Evolutionary conservation across 352 stramenopile species (phyloP).

Genomic region (Plasmopara halstedii): DNA sequence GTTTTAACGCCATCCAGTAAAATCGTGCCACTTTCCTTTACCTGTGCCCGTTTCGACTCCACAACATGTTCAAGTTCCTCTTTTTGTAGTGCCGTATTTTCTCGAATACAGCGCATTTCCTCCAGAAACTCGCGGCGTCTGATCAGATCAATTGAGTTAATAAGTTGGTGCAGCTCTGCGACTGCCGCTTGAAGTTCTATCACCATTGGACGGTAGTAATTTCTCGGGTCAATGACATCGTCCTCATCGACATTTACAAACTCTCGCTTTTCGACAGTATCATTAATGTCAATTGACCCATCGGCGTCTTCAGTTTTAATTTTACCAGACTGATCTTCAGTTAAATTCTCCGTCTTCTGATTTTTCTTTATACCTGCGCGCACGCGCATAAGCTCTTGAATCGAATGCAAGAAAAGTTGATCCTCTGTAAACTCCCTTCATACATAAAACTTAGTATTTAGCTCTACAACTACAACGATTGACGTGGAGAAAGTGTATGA

Average conservation of each 20-base stretch:
- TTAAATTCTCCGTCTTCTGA: slow-evolving; percentile 14
- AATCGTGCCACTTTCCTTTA: slow-evolving; percentile 72
- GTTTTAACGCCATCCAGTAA: slow-evolving; percentile 64
- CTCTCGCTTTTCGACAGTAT: slow-evolving; percentile 16
- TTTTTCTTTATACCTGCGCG: slow-evolving; percentile 58
- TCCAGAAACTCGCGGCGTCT: slow-evolving; percentile 70
- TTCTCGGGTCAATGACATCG: slow-evolving; percentile 78
- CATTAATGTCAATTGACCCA: slow-evolving; percentile 23
- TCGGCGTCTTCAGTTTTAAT: slow-evolving; percentile 24
- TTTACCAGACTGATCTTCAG: slow-evolving; percentile 9
- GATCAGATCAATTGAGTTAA: slow-evolving; percentile 85
- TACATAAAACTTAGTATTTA: slow-evolving; percentile 1
- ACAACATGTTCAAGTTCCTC: slow-evolving; percentile 76
- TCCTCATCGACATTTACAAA: slow-evolving; percentile 29
- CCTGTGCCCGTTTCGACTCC: slow-evolving; percentile 63
- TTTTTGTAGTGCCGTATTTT: slow-evolving; percentile 76
- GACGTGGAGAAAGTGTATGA: neutral
- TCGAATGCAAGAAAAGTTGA: slow-evolving; percentile 77
- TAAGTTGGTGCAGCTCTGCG: slow-evolving; percentile 76
- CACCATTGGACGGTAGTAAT: slow-evolving; percentile 83
- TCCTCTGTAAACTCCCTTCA: slow-evolving; percentile 74
- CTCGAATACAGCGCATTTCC: slow-evolving; percentile 80
- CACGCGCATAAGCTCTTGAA: slow-evolving; percentile 67
- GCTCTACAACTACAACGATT: neutral
- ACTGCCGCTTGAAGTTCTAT: slow-evolving; percentile 68